Evolutionary conservation across 1,284 basidiomycete species (phyloP).

Genomic region (Malassezia sympodialis): DNA sequence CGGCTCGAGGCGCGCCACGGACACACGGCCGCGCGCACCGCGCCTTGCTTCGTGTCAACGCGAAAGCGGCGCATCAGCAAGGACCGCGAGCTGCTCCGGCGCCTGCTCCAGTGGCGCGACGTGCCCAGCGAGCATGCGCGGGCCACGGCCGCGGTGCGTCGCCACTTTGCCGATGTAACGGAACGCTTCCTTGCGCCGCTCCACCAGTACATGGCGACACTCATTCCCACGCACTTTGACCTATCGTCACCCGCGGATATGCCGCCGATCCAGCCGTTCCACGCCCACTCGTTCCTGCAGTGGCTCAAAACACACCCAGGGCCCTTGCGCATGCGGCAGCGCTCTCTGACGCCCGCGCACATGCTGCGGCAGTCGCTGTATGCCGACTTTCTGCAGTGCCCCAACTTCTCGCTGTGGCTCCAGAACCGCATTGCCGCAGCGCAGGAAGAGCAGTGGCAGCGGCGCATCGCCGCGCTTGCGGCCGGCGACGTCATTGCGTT

Average conservation of each 20-base stretch:
- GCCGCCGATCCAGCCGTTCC: constrained; percentile 59
- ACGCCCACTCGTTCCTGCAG: constrained; percentile 63
- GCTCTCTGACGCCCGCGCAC: constrained; percentile 39
- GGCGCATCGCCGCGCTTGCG: constrained; percentile 29
- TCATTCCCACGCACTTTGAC: constrained; percentile 27
- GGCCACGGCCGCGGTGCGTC: constrained; percentile 57
- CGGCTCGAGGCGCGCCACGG: not conserved
- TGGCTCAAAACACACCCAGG: constrained; percentile 68
- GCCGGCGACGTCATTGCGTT: constrained; percentile 35
- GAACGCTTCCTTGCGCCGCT: constrained; percentile 81
- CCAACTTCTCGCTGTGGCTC: constrained; percentile 43
- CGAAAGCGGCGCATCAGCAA: constrained; percentile 78
- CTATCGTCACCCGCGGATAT: constrained; percentile 25
- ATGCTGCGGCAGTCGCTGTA: constrained; percentile 33
- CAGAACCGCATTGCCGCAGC: constrained; percentile 28
- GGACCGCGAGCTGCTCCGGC: constrained; percentile 63
- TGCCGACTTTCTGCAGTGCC: constrained; percentile 36
- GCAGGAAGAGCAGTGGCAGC: constrained; percentile 35
- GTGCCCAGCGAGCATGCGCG: constrained; percentile 3
- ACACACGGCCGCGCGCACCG: not conserved
- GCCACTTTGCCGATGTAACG: constrained; percentile 78
- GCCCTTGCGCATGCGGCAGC: constrained; percentile 31
- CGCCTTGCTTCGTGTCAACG: constrained; percentile 55
- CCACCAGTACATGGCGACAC: constrained; percentile 78
- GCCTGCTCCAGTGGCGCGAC: constrained; percentile 51